A percentile compares a stretch with the other conserved stretches of the same genome.
Evolutionary conservation across 805 yeast species (phyloP).

Genomic region (Alloascoidea hylecoeti): DNA sequence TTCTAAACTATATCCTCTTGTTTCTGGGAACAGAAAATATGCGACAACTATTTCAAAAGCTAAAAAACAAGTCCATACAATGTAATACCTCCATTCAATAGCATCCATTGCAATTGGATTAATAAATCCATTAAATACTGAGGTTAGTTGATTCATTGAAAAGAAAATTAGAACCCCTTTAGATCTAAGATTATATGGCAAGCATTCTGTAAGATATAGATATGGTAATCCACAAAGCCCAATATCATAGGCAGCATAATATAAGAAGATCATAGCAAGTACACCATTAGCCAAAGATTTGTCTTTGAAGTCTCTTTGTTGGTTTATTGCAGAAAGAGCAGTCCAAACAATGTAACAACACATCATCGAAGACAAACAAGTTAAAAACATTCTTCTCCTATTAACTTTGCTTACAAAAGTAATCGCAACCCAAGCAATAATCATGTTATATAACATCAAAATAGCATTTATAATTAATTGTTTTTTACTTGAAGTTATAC

Average conservation of each 20-base stretch:
- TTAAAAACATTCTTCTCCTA: too few relatives aligned
- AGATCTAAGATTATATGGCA: conserved; percentile 17
- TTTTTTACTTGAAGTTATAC: too few relatives aligned
- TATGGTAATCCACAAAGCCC: conserved; percentile 31
- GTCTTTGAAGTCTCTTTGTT: conserved; percentile 23
- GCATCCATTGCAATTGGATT: conserved; percentile 26
- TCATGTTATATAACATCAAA: too few relatives aligned
- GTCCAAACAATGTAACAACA: conserved; percentile 28
- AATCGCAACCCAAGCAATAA: too few relatives aligned
- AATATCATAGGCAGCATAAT: conserved; percentile 22
- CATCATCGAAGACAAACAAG: conserved; percentile 22
- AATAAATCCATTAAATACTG: conserved; percentile 18
- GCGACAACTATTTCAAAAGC: conserved; percentile 17
- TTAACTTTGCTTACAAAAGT: too few relatives aligned
- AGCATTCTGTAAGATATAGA: conserved; percentile 23
- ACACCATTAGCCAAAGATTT: conserved; percentile 30
- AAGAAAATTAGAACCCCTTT: conserved; percentile 20
- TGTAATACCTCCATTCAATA: conserved; percentile 28
- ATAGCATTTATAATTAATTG: too few relatives aligned
- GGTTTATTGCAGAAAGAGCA: conserved; percentile 29
- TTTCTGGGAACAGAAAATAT: conserved; percentile 24
- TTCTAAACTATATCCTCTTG: conserved; percentile 28
- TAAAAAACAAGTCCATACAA: conserved; percentile 24
- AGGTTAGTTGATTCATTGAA: too few relatives aligned
- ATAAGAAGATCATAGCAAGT: conserved; percentile 30